Base-by-base conservation (phyloP, 768 basidiomycete species). In the Lactifluus subvellereus region DNA sequence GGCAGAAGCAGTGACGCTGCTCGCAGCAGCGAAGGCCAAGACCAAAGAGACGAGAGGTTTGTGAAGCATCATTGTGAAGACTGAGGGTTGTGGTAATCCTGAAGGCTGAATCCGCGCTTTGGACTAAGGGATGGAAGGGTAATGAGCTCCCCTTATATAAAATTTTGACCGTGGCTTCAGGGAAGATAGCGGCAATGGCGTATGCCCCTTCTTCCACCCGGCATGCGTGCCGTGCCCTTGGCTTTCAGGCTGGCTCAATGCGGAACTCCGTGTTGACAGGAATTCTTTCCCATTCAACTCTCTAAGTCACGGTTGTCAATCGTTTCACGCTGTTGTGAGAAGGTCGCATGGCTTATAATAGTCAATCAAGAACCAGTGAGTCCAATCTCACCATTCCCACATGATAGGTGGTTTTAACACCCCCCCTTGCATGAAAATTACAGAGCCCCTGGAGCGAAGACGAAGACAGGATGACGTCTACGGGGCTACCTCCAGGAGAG, bases 251-350 rank as follows among this genome's bases (percentile, higher is more conserved):
- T 32, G 43, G 13, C 45, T 47, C 18, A 20, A 47, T 22, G 16
- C 54, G 50, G 61, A 57, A 62, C 40, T 58, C 40, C 43, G 45
- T 30, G 22, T 48, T 52, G 56, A 47, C 43, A 58, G 14, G 48
- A 20, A 33, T 57, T 52, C 42, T 45, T 57, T 52, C 56, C 42
- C 33, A 13, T 18, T 53, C 13, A 45, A 33, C 35, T 13, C 51
- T 35, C 49, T n/a, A n/a, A n/a, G n/a, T n/a, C n/a, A n/a, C n/a
- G n/a, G n/a, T 42, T 35, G 54, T 30, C 40, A 20, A 53, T 42
- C 16, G 20, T 35, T 30, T 30, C 40, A 27, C 32, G 47, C 32
- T 7, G 22, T 14, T 20, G 42, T 27, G 18, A 30, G 55, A 57
- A 43, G 22, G 27, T 14, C 32, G 50, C 8, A 27, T 5, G 42